Conservation (phyloP, 179 eudicot genomes). For the Heliamphora pulchella region DNA sequence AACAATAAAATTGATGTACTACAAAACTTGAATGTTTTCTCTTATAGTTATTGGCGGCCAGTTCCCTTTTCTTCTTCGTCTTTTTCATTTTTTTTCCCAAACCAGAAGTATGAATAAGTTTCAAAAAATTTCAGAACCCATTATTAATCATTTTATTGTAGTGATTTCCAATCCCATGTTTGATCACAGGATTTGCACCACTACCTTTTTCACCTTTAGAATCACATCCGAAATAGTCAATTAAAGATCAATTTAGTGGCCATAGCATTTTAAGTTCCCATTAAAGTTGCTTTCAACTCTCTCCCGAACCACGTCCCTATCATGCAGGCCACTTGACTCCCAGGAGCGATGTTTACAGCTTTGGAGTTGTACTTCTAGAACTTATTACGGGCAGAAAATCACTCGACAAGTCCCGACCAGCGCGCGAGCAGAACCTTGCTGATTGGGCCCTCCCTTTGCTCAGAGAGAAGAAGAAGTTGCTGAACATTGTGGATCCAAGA, state of each 20-base stretch:
- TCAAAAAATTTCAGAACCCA: not conserved
- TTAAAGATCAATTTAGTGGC: not conserved
- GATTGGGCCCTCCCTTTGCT: conserved; percentile 88
- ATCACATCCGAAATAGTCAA: not conserved
- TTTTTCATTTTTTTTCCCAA: not conserved
- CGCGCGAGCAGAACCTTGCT: conserved; percentile 78
- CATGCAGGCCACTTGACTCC: conserved; percentile 72
- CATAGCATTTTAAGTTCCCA: not conserved
- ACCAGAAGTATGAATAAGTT: not conserved
- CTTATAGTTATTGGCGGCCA: too few species aligned
- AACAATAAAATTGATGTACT: too few species aligned
- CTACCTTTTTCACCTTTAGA: not conserved
- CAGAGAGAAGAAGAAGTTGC: conserved; percentile 64
- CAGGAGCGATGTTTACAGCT: conserved; percentile 84
- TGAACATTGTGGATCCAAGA: conserved; percentile 64
- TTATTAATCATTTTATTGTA: not conserved
- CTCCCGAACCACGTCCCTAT: not conserved
- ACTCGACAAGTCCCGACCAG: conserved; percentile 63
- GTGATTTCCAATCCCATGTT: not conserved
- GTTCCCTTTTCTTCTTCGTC: too few species aligned
- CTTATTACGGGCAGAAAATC: conserved; percentile 83
- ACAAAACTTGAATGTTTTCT: too few species aligned
- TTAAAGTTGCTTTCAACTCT: not conserved
- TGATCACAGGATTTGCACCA: not conserved
- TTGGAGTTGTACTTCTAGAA: conserved; percentile 86